Conservation (phyloP, 2,329 filamentous ascomycete genomes). For the Akanthomyces dipterigenus region DNA sequence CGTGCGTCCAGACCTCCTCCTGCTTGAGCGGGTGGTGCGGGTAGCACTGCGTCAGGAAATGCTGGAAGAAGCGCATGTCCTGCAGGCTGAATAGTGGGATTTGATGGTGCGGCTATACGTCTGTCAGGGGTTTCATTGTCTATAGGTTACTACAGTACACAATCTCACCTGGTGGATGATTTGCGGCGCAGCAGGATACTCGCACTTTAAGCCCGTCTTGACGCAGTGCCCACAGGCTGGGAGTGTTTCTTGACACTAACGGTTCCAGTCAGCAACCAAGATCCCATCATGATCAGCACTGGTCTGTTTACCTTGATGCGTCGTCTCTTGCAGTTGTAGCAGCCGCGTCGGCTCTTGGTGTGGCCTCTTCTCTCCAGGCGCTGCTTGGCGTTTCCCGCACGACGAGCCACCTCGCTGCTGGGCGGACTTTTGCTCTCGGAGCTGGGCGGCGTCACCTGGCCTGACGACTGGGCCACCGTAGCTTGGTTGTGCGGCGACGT, state of each 20-base stretch:
- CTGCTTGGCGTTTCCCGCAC: conserved; percentile 25
- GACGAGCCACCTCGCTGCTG: conserved; percentile 15
- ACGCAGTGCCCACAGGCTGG: conserved; percentile 57
- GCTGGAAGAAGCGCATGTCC: conserved; percentile 64
- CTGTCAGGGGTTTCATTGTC: conserved; percentile 4
- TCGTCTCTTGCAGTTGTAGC: conserved; percentile 60
- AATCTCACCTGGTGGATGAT: conserved; percentile 43
- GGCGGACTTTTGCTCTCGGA: conserved; percentile 21
- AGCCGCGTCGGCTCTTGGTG: conserved; percentile 59
- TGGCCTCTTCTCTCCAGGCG: conserved; percentile 53
- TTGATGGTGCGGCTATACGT: conserved; percentile 44
- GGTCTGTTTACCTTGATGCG: conserved; percentile 49
- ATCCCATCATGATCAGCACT: not conserved
- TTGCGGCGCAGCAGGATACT: conserved; percentile 49
- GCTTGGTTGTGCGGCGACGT: conserved; percentile 4
- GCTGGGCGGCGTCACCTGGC: conserved; percentile 24
- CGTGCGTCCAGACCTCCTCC: conserved; percentile 59
- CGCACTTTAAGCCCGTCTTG: conserved; percentile 56
- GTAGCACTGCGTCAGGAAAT: conserved; percentile 55
- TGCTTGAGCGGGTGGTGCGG: conserved; percentile 60
- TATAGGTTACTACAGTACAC: not conserved
- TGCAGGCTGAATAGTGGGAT: conserved; percentile 53
- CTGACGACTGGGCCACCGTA: conserved; percentile 24
- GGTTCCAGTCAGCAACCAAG: conserved; percentile 12
- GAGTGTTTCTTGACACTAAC: conserved; percentile 57